Base-by-base conservation (phyloP, 148 eudicot species). In the Agrostemma githago region DNA sequence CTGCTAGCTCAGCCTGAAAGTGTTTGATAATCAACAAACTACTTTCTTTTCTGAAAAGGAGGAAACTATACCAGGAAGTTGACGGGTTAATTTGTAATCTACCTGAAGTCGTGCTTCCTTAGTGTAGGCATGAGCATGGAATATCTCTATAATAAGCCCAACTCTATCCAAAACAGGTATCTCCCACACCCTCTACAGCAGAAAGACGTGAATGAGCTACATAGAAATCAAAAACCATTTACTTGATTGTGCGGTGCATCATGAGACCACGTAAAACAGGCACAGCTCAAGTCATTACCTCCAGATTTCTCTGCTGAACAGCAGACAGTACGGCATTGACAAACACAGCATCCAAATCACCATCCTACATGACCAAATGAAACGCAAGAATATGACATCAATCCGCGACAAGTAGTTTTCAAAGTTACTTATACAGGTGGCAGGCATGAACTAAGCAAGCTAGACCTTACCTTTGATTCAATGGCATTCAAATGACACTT, bases 21-120 rank as follows among this genome's bases (percentile, higher is more conserved):
- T 62, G 69, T 72, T 65, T 67, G 54, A 73, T 43, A 8, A 44
- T 72, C 60, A 80, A 62, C 70, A 51, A 20, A 70, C 40, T 8
- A 59, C 7, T 43, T 5, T 15, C 2, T 40, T 40, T 21, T 15
- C 16, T 26, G 41, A n/a, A 68, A 73, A 68, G 8, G 17, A 43
- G 41, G 2, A 53, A 37, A 63, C 5, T 19, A 48, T 19, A 51
- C 14, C 11, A 51, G 46, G 20, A 26, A 79, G 16, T 63, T 4
- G 26, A 20, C 12, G 11, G 21, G 34, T 1, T 14, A 56, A 41
- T 15, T 41, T 61, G n/a, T 56, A 37, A 21, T 70, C 41, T 62
- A 89, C 98, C 96, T 91, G 98, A 70, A 94, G 87, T 83, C 86
- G 92, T 68, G 89, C 98, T 88, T 94, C 98, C 85, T 86, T 94